Conservation (phyloP, 2,329 filamentous ascomycete genomes). For the Didymella segeticola region DNA sequence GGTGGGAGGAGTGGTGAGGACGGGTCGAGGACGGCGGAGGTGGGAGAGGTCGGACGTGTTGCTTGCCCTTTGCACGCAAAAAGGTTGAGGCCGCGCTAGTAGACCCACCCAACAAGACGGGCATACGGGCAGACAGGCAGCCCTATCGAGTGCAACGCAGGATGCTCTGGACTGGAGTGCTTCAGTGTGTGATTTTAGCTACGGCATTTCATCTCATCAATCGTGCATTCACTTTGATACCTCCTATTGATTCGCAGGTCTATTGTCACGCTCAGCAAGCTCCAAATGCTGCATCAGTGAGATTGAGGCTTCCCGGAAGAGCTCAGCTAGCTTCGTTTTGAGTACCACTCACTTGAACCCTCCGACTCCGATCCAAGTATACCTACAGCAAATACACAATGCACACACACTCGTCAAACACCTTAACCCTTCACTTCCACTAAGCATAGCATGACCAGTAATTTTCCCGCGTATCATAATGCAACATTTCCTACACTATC, state of each 20-base stretch:
- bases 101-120: slow-evolving; percentile 7
- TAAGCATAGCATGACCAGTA: neutral
- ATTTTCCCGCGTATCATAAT: neutral
- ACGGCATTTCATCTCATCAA: neutral
- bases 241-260: too few relatives aligned
- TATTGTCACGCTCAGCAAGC: too few relatives aligned
- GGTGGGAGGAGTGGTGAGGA: slow-evolving; percentile 28
- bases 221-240: too few relatives aligned
- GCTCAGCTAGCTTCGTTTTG: neutral
- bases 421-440: too few relatives aligned
- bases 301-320: neutral
- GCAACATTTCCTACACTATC: slow-evolving; percentile 9
- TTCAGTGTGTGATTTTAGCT: neutral
- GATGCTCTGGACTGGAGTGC: neutral
- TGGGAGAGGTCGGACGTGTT: neutral
- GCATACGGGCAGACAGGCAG: neutral
- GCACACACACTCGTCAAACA: neutral
- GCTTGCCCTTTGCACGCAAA: slow-evolving; percentile 1
- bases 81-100: slow-evolving; percentile 15
- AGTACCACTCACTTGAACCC: neutral
- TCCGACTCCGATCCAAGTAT: neutral
- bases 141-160: neutral
- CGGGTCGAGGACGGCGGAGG: slow-evolving; percentile 11
- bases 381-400: neutral
- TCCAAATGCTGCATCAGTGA: neutral